phyloP scores from a whole-genome alignment of 352 stramenopile genomes.

The Phytophthora ohioensis region DNA sequence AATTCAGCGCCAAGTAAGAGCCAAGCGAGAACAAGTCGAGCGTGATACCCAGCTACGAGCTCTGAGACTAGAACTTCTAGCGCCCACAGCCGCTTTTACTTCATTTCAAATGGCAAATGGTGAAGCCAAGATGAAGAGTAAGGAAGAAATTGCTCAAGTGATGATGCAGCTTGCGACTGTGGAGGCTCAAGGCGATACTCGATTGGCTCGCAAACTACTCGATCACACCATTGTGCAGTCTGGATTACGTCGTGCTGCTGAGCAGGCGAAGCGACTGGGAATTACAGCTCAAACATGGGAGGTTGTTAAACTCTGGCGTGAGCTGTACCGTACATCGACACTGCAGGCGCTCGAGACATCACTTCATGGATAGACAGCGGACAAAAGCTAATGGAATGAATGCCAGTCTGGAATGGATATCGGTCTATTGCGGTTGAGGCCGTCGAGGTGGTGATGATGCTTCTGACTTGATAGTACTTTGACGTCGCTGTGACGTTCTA shows the following conservation, averaged over 20 bases:
- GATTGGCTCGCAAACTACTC: slow-evolving; percentile 52
- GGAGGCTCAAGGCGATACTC: slow-evolving; percentile 61
- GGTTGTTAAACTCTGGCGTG: slow-evolving; percentile 66
- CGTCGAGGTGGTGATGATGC: background rate
- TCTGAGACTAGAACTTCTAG: slow-evolving; percentile 58
- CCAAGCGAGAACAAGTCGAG: slow-evolving; percentile 47
- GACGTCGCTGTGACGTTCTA: slow-evolving; percentile 12
- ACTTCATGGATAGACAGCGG: background rate
- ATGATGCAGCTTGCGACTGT: slow-evolving; percentile 55
- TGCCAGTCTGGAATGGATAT: too few relatives aligned
- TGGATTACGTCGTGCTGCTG: slow-evolving; percentile 48
- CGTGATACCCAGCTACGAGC: slow-evolving; percentile 38
- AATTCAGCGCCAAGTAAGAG: slow-evolving; percentile 25
- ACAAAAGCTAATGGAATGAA: too few relatives aligned
- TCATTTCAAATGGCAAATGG: background rate
- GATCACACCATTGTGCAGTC: slow-evolving; percentile 36
- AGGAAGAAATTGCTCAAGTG: slow-evolving; percentile 20
- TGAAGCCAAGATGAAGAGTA: slow-evolving; percentile 24
- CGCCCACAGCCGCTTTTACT: slow-evolving; percentile 30
- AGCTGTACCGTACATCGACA: slow-evolving; percentile 60
- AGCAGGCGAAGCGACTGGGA: slow-evolving; percentile 54
- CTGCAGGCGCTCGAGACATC: slow-evolving; percentile 33
- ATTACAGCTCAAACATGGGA: slow-evolving; percentile 49
- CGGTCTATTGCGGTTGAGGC: background rate
- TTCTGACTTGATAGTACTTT: slow-evolving; percentile 3